Evolutionary conservation across 208 protist species (phyloP), one percentile per base, ranked within the genome.

Genomic region (Herpetomonas muscarum): DNA sequence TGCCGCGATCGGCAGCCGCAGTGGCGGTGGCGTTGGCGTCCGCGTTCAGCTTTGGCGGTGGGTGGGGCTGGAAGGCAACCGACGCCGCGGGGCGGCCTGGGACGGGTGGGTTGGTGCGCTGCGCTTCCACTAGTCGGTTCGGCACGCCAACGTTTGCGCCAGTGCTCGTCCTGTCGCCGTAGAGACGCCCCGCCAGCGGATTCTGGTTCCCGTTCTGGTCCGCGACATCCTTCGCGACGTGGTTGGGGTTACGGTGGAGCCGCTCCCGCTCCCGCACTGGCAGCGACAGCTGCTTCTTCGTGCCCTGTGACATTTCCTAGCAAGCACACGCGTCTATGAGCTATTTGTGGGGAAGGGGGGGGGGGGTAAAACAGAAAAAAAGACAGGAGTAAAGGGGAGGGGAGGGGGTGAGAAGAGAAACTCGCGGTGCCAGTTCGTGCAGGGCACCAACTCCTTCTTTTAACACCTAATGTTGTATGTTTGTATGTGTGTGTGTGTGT

Each of bases 161-260:
- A 51, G 84, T 87, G 55, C 64, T 67, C 32, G 79, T 29, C 49
- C 79, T 76, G 60, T 89, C 81, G 64, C 75, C 75, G 71, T 93
- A 92, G 30, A 96, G 65, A 1, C 79, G 81, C 31, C 30, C 41
- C 2, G 82, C 45, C 4, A 96, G 71, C n/a, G 84, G 85, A 58
- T 96, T 96, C 30, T 62, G 47, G n/a, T 60, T 55, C 17, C 79
- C 71, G 49, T 74, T 81, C 22, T 71, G 69, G 34, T 96, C 90
- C 17, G 74, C 74, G 2, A 81, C 84, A 47, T 92, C 84, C 61
- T 79, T 87, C 12, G 90, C 87, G 26, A 96, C 80, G 71, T 92
- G 90, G 39, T 81, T 76, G 1, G 90, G 90, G 60, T 96, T 96
- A 47, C 90, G 83, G 55, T 90, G 87, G 42, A 78, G 66, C 28